These are phyloP conservation scores for Termitomyces sp. DNA, from an alignment of 768 basidiomycete species.

Conservation along the genomic window DNA sequence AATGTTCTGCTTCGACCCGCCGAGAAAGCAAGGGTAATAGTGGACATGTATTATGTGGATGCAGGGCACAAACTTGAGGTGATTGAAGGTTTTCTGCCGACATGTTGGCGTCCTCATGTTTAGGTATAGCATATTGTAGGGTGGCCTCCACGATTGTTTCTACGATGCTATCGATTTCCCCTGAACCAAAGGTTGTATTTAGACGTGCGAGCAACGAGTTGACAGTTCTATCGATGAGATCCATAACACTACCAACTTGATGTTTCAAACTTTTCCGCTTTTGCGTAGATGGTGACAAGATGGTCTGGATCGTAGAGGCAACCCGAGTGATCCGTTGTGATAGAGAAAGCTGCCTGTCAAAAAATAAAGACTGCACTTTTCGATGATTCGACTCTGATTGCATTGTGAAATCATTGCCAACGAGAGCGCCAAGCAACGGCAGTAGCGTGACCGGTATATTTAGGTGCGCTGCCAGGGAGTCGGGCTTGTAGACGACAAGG, in stretches of 20 bases:
- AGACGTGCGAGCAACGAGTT: conserved; percentile 52
- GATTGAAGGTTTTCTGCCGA: conserved; percentile 41
- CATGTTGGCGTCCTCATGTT: conserved; percentile 39
- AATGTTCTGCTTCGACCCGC: conserved; percentile 30
- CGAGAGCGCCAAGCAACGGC: conserved; percentile 72
- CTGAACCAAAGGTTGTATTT: conserved; percentile 45
- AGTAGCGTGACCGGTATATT: conserved; percentile 68
- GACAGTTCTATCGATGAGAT: conserved; percentile 70
- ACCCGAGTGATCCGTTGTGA: conserved; percentile 67
- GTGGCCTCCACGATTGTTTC: conserved; percentile 73
- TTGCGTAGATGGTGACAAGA: conserved; percentile 47
- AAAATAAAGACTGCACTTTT: conserved; percentile 61
- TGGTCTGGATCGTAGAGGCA: conserved; percentile 51
- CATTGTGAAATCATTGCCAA: conserved; percentile 78
- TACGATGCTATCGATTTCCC: conserved; percentile 63
- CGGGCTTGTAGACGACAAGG: conserved; percentile 59
- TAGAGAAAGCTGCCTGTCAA: conserved; percentile 54
- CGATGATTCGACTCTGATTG: conserved; percentile 44
- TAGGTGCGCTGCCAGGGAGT: conserved; percentile 58
- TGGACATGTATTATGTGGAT: conserved; percentile 53
- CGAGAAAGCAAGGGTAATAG: conserved; percentile 52
- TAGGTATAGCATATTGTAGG: conserved; percentile 74
- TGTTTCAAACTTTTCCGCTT: conserved; percentile 49
- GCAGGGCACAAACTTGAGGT: conserved; percentile 59
- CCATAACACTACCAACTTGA: conserved; percentile 67